Percentiles rank a stretch among this genome's conserved stretches.
Evolutionary conservation across 805 yeast species (phyloP).

Genomic region (Pichia pseudocactophila): DNA sequence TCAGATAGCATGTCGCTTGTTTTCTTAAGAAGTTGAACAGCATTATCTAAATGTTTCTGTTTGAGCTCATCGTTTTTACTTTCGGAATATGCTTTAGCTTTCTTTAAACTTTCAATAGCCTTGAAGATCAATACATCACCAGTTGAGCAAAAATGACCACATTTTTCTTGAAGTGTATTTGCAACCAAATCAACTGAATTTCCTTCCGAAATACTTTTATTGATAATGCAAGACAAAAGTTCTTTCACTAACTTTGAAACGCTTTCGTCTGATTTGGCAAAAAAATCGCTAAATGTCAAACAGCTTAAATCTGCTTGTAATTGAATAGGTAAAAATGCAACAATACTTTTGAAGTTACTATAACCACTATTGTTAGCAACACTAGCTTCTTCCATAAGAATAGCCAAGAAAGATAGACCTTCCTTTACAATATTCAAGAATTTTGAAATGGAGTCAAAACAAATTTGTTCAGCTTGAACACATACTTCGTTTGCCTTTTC

Average conservation of each 20-base stretch:
- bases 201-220: slow-evolving; percentile 83
- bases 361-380: slow-evolving; percentile 6
- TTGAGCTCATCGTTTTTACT: slow-evolving; percentile 65
- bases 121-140: slow-evolving; percentile 89
- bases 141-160: slow-evolving; percentile 91
- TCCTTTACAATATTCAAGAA: slow-evolving; percentile 75
- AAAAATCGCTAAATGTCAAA: slow-evolving; percentile 64
- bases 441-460: slow-evolving; percentile 68
- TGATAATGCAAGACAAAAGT: slow-evolving; percentile 78
- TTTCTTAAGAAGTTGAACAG: slow-evolving; percentile 67
- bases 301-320: slow-evolving; percentile 59
- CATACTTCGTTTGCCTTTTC: slow-evolving; percentile 50
- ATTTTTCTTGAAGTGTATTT: slow-evolving; percentile 76
- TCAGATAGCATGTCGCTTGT: slow-evolving; percentile 70
- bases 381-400: slow-evolving; percentile 61
- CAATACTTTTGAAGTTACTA: slow-evolving; percentile 49
- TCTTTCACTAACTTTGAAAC: slow-evolving; percentile 70
- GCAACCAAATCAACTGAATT: slow-evolving; percentile 89
- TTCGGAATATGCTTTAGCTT: slow-evolving; percentile 68
- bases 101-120: slow-evolving; percentile 84
- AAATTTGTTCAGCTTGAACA: slow-evolving; percentile 84
- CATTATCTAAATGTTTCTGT: slow-evolving; percentile 53
- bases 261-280: slow-evolving; percentile 52
- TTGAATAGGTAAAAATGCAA: slow-evolving; percentile 59
- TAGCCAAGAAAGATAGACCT: slow-evolving; percentile 79